A percentile compares a stretch with the other conserved stretches of the same genome.
Evolutionary conservation across 768 basidiomycete genomes (phyloP).

Genomic region (Kwoniella bestiolae): DNA sequence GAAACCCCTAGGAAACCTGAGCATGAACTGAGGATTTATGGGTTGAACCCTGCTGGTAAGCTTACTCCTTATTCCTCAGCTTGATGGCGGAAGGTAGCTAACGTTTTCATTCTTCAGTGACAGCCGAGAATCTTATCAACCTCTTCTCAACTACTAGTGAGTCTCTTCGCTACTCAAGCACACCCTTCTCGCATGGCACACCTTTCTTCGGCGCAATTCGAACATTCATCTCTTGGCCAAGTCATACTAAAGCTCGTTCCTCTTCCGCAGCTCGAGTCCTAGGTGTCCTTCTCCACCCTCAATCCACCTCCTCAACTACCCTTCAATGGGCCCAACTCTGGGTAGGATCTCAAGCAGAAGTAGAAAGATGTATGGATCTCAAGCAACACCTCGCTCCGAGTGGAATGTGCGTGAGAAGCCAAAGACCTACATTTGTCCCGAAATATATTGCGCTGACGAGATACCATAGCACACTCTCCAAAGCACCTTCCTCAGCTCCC

Average conservation of each 20-base stretch:
- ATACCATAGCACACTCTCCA: slow-evolving; percentile 9
- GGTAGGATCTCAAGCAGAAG: slow-evolving; percentile 33
- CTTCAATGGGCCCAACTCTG: slow-evolving; percentile 46
- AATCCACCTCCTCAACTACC: neutral
- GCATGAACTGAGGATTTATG: slow-evolving; percentile 17
- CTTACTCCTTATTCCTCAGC: neutral
- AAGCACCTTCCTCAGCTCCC: slow-evolving; percentile 8
- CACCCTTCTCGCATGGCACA: neutral
- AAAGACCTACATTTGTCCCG: neutral
- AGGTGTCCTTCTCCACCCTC: slow-evolving; percentile 37
- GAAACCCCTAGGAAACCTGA: slow-evolving; percentile 1
- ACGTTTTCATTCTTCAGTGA: slow-evolving; percentile 19
- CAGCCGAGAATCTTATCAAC: slow-evolving; percentile 23
- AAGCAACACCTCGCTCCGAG: slow-evolving; percentile 20
- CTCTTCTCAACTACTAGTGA: slow-evolving; percentile 40
- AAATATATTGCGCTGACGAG: neutral
- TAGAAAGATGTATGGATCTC: slow-evolving; percentile 26
- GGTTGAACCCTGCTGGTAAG: slow-evolving; percentile 22
- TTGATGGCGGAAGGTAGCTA: neutral
- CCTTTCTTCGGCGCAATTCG: too few species aligned
- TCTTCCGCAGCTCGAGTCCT: slow-evolving; percentile 24
- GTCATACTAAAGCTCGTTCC: neutral
- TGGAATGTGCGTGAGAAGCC: slow-evolving; percentile 29
- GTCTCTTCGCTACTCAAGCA: neutral
- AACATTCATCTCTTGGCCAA: too few species aligned